phyloP scores from a whole-genome alignment of 805 yeast genomes.

The Candida andamanensis region DNA sequence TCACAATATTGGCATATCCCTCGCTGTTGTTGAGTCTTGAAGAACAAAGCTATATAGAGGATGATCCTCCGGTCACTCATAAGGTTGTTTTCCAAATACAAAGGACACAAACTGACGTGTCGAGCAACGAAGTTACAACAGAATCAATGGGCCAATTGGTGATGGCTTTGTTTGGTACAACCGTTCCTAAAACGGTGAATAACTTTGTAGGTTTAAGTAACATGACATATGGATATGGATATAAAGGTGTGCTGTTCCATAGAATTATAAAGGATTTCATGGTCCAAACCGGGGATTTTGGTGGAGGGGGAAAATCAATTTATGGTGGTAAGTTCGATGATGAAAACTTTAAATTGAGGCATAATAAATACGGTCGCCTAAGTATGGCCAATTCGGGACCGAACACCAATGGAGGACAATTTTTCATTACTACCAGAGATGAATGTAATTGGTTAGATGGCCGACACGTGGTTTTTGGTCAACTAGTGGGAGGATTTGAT shows the following conservation, averaged over 20 bases:
- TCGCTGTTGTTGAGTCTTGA: conserved; percentile 1
- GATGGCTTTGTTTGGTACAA: conserved; percentile 61
- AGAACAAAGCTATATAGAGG: conserved; percentile 1
- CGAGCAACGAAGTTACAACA: conserved; percentile 4
- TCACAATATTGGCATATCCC: conserved; percentile 1
- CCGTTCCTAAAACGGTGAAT: conserved; percentile 47
- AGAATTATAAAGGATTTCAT: conserved; percentile 31
- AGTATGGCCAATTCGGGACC: conserved; percentile 79
- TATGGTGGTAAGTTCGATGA: conserved; percentile 39
- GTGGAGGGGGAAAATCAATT: conserved; percentile 87
- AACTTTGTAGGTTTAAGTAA: conserved; percentile 29
- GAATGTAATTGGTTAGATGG: conserved; percentile 57
- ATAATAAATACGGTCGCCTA: conserved; percentile 69
- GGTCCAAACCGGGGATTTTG: conserved; percentile 40
- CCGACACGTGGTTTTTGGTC: conserved; percentile 93
- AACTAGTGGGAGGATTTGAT: conserved; percentile 79
- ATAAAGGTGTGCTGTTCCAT: conserved; percentile 57
- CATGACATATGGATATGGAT: conserved; percentile 46
- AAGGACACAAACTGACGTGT: conserved; percentile 18
- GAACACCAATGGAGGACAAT: conserved; percentile 43
- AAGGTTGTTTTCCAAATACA: conserved; percentile 37
- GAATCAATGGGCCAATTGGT: conserved; percentile 39
- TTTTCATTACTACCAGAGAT: conserved; percentile 33
- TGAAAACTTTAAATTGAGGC: conserved; percentile 63
- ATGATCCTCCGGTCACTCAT: conserved; percentile 48